Evolutionary conservation across 495 filamentous ascomycete genomes (phyloP), one percentile per base, ranked within the genome.

Genomic region (Tuber umbilicatum): DNA sequence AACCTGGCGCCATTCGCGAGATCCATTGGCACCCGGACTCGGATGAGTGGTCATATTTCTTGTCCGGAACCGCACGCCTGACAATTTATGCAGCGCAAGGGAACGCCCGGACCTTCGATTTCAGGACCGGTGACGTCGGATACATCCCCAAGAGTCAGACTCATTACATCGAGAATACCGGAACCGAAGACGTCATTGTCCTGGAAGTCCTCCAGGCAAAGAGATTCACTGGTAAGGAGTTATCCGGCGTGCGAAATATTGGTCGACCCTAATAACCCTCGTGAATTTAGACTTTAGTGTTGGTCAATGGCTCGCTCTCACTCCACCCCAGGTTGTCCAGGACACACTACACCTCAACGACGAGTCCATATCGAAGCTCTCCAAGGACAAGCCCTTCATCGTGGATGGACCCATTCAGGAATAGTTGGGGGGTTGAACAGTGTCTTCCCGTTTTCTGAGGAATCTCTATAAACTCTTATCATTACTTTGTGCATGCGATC

Each of bases 41-140:
- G 37, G 91, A 93, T 82, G 91, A 93, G 78, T 94, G 90, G 91
- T 88, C 87, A 2, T 94, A 91, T 84, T 93, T 93, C 84, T 87
- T 93, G 69, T 82, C 86, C 40, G 91, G 92, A 0, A 85, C 86
- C 0, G 92, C 87, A 0, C 86, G 92, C 5, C 89, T 91, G 21
- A 93, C 91, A 0, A 83, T 93, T 7, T 93, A 89, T 81, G 83
- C 85, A 7, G 89, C 91, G 0, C 87, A 89, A 0, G 81, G 83
- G 0, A 81, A 85, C 2, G 87, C 91, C 2, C 86, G 87, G 16
- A 93, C 91, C 0, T 94, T 93, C 81, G 91, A 94, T 82, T 93
- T 89, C 81, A 85, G 86, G 31, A 87, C 89, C n/a, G 91, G 91
- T 40, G 92, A 92, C 73, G 90, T 92, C 0, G 91, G 87, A 0